Evolutionary conservation across 139 green algal species (phyloP).

Genomic region (Edaphochlamys debaryana): DNA sequence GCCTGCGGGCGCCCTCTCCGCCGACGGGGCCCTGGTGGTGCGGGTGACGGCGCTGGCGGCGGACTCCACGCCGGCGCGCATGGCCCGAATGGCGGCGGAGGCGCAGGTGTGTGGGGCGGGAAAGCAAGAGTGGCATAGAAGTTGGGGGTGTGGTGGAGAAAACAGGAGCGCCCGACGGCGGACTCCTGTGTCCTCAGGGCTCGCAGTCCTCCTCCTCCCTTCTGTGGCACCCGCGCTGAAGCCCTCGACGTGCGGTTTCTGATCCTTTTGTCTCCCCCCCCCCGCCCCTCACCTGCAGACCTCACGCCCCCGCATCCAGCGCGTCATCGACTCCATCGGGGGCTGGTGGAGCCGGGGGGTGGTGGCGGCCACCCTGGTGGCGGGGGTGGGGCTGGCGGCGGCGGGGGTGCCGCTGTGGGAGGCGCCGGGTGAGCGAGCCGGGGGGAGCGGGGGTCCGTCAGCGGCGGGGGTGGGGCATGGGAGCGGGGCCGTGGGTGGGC

Average conservation of each 20-base stretch:
- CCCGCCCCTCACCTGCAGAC: no score
- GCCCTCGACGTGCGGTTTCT: no score
- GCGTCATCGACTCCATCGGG: constrained; percentile 74
- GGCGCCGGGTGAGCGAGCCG: constrained; percentile 50
- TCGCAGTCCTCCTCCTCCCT: no score
- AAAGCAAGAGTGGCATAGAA: neutral
- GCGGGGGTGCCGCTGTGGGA: constrained; percentile 69
- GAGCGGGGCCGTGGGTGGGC: no score
- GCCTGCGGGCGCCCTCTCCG: constrained; percentile 61
- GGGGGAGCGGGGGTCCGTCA: no score
- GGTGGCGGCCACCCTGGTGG: constrained; percentile 65
- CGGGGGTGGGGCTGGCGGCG: constrained; percentile 57
- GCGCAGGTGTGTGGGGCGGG: constrained; percentile 66
- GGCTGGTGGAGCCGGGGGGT: constrained; percentile 77
- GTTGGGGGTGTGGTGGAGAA: neutral
- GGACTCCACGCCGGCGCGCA: constrained; percentile 85
- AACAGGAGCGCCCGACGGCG: no score
- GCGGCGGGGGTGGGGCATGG: no score
- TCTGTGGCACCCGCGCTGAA: no score
- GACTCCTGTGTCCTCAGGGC: no score
- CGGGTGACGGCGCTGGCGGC: constrained; percentile 50
- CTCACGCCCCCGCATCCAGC: no score
- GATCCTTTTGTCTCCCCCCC: no score
- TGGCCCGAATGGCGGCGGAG: constrained; percentile 76
- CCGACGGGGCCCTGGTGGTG: constrained; percentile 84